Conservation (phyloP, 1,284 basidiomycete genomes). For the Thecaphora frezii region DNA sequence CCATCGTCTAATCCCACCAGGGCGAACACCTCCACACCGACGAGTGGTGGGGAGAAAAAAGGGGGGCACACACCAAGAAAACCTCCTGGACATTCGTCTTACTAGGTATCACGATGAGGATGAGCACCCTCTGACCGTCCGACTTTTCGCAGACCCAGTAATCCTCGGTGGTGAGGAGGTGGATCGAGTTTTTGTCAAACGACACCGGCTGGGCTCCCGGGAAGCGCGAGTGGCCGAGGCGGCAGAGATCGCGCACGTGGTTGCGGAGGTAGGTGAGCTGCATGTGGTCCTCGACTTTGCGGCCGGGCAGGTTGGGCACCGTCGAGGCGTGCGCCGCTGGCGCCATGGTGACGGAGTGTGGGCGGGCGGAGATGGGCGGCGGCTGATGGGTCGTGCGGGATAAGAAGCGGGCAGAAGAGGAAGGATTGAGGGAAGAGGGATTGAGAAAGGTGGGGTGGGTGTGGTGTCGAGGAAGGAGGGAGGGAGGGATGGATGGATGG, state of each 20-base stretch:
- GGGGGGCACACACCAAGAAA: conserved; percentile 61
- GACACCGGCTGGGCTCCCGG: conserved; percentile 53
- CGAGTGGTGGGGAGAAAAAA: not conserved
- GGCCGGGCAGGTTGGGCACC: conserved; percentile 33
- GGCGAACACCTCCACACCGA: no score
- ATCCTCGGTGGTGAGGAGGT: conserved; percentile 42
- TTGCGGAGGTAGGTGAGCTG: conserved; percentile 26
- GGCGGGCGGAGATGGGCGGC: no score
- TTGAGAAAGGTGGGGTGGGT: no score
- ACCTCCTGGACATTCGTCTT: conserved; percentile 68
- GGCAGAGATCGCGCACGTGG: conserved; percentile 32
- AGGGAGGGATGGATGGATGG: no score
- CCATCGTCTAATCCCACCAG: no score
- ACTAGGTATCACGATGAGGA: conserved; percentile 71
- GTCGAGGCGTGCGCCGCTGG: conserved; percentile 24
- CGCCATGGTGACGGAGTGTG: conserved; percentile 11
- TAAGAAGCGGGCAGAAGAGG: no score
- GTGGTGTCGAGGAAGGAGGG: no score
- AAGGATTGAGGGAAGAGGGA: no score
- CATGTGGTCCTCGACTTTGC: conserved; percentile 20
- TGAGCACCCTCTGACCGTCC: conserved; percentile 89
- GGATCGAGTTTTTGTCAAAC: conserved; percentile 39
- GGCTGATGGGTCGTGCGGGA: no score
- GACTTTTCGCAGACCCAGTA: conserved; percentile 99
- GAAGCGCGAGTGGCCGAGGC: conserved; percentile 31